Conservation (phyloP, 495 filamentous ascomycete species). For the Podospora fimiseda region DNA sequence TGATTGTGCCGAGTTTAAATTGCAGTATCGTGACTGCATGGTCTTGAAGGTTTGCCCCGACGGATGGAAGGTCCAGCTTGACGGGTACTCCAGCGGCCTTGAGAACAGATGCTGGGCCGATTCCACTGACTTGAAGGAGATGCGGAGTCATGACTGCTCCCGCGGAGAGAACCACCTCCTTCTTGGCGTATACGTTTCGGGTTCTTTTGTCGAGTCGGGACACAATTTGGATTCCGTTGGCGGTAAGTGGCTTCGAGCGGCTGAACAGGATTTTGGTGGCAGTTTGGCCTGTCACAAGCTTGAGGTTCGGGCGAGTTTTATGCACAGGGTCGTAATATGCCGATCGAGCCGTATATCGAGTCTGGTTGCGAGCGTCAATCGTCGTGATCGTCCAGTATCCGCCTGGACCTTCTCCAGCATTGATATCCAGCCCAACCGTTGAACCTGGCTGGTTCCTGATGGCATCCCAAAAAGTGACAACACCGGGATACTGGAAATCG, state of each 20-base stretch:
- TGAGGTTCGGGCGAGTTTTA: conserved; percentile 14
- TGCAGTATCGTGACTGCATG: conserved; percentile 27
- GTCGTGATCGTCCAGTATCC: conserved; percentile 16
- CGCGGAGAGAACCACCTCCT: conserved; percentile 47
- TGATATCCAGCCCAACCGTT: conserved; percentile 1
- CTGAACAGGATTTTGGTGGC: conserved; percentile 20
- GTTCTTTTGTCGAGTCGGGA: conserved; percentile 10
- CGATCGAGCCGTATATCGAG: conserved; percentile 20
- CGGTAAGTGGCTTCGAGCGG: conserved; percentile 6
- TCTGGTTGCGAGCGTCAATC: conserved; percentile 19
- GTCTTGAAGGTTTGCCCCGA: conserved; percentile 50
- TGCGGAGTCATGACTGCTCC: conserved; percentile 51
- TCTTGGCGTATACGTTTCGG: conserved; percentile 17
- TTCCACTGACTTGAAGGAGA: conserved; percentile 46
- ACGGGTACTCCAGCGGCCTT: conserved; percentile 35
- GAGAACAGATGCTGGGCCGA: conserved; percentile 42
- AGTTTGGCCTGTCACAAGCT: conserved; percentile 19
- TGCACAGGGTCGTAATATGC: conserved; percentile 26
- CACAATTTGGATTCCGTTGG: conserved; percentile 17
- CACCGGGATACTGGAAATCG: conserved; percentile 21
- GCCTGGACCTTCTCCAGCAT: conserved; percentile 14
- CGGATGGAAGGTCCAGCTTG: conserved; percentile 41
- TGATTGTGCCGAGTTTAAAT: conserved; percentile 18
- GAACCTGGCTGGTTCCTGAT: conserved; percentile 11
- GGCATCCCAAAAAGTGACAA: conserved; percentile 16